A percentile compares a stretch with the other conserved stretches of the same genome.
phyloP scores from a whole-genome alignment of 179 eudicot genomes.

The Amaranthus tricolor region DNA sequence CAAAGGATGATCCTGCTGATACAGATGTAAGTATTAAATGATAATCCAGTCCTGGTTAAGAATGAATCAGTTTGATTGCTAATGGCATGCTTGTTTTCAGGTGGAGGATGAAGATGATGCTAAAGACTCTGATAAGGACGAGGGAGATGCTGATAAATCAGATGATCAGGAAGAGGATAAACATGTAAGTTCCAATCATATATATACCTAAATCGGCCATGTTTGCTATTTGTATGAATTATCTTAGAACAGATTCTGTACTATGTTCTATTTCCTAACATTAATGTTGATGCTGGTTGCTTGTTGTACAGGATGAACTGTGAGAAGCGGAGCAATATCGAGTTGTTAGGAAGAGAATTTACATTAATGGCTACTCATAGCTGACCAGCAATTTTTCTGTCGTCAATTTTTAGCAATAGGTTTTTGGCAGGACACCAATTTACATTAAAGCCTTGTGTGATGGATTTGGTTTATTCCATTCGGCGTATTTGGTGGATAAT shows the following conservation, averaged over 20 bases:
- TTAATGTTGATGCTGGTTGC: background rate
- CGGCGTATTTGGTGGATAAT: conserved; percentile 18
- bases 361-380: too few species aligned
- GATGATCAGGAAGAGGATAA: conserved; percentile 38
- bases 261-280: conserved; percentile 1
- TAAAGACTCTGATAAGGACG: conserved; percentile 31
- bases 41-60: background rate
- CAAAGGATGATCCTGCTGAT: conserved; percentile 62
- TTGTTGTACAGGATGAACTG: conserved; percentile 34
- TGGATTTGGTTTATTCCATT: conserved; percentile 20
- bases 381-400: conserved; percentile 21
- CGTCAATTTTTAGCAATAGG: conserved; percentile 29
- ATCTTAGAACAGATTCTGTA: background rate
- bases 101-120: conserved; percentile 66
- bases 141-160: conserved; percentile 36
- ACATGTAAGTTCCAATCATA: conserved; percentile 38
- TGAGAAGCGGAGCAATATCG: conserved; percentile 15
- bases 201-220: too few species aligned
- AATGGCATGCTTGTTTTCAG: conserved; percentile 37
- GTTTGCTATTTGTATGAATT: too few species aligned
- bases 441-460: conserved; percentile 21
- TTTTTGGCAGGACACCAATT: conserved; percentile 26
- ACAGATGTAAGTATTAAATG: conserved; percentile 61
- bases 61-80: background rate
- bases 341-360: conserved; percentile 14